These are phyloP conservation scores for Gynochthodes officinalis DNA, from an alignment of 257 asterid species.

Conservation along the genomic window DNA sequence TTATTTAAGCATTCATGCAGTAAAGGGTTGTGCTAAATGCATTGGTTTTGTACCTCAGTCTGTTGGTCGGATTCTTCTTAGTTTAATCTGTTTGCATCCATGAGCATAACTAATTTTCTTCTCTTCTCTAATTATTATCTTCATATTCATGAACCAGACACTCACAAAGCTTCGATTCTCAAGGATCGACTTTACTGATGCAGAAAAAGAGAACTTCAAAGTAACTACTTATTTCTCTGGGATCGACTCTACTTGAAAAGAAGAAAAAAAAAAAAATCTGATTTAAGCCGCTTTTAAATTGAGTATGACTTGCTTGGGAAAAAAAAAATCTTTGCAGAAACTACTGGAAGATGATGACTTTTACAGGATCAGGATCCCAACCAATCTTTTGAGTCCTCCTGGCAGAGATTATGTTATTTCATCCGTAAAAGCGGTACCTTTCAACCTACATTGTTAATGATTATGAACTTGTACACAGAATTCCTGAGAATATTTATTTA, in stretches of 20 bases:
- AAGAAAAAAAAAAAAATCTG: background rate
- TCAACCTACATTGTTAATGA: background rate
- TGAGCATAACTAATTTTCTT: background rate
- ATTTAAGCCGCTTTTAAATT: background rate
- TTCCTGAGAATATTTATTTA: background rate
- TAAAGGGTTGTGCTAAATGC: background rate
- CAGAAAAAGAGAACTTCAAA: slow-evolving; percentile 69
- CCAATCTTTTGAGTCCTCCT: slow-evolving; percentile 66
- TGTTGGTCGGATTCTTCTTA: no score
- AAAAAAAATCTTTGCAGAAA: slow-evolving; percentile 44
- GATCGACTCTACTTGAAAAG: background rate
- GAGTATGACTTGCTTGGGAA: slow-evolving; percentile 8
- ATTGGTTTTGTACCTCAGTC: background rate
- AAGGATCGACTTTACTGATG: slow-evolving; percentile 58
- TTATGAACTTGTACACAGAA: background rate
- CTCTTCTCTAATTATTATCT: background rate
- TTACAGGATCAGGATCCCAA: slow-evolving; percentile 77
- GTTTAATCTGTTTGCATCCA: background rate
- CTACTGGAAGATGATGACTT: slow-evolving; percentile 86
- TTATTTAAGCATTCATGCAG: background rate
- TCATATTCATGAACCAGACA: slow-evolving; percentile 43
- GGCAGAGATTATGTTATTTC: slow-evolving; percentile 75
- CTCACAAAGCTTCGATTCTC: slow-evolving; percentile 96
- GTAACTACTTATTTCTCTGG: slow-evolving; percentile 28
- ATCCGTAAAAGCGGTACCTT: slow-evolving; percentile 85